phyloP scores from a whole-genome alignment of 1,284 basidiomycete species.

The Ceratobasidium papillatum region DNA sequence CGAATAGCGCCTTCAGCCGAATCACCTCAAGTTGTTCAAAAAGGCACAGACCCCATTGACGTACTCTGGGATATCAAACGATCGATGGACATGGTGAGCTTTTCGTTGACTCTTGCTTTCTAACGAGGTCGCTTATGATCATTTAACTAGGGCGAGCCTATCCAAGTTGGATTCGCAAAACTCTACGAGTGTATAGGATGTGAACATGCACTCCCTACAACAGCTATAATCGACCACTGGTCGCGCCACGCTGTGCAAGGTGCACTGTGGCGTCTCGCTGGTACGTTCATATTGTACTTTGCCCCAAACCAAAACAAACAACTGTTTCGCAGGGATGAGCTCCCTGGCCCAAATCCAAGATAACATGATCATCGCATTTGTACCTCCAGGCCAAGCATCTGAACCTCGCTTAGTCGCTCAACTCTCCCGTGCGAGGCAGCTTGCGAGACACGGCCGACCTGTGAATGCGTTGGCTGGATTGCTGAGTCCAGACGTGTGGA shows the following conservation, averaged over 20 bases:
- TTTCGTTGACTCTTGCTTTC: slow-evolving; percentile 43
- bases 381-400: slow-evolving; percentile 59
- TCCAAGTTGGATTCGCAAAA: slow-evolving; percentile 71
- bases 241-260: slow-evolving; percentile 76
- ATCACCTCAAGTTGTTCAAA: slow-evolving; percentile 60
- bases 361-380: slow-evolving; percentile 72
- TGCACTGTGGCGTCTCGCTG: slow-evolving; percentile 72
- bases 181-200: slow-evolving; percentile 72
- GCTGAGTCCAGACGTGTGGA: slow-evolving; percentile 74
- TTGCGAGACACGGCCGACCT: slow-evolving; percentile 73
- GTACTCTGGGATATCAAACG: slow-evolving; percentile 76
- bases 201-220: slow-evolving; percentile 58
- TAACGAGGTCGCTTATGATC: neutral
- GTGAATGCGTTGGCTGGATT: slow-evolving; percentile 67
- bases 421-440: slow-evolving; percentile 53
- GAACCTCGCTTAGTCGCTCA: slow-evolving; percentile 24
- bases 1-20: slow-evolving; percentile 65
- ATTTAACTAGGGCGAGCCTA: slow-evolving; percentile 69
- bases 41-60: slow-evolving; percentile 76
- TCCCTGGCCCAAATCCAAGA: slow-evolving; percentile 71
- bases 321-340: slow-evolving; percentile 64
- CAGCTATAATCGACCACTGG: slow-evolving; percentile 67
- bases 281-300: slow-evolving; percentile 53
- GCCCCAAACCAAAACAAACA: neutral
- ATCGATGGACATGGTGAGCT: slow-evolving; percentile 63